A percentile compares a stretch with the other conserved stretches of the same genome.
phyloP scores from a whole-genome alignment of 2,329 filamentous ascomycete species.

The Rhynchosporium agropyri region DNA sequence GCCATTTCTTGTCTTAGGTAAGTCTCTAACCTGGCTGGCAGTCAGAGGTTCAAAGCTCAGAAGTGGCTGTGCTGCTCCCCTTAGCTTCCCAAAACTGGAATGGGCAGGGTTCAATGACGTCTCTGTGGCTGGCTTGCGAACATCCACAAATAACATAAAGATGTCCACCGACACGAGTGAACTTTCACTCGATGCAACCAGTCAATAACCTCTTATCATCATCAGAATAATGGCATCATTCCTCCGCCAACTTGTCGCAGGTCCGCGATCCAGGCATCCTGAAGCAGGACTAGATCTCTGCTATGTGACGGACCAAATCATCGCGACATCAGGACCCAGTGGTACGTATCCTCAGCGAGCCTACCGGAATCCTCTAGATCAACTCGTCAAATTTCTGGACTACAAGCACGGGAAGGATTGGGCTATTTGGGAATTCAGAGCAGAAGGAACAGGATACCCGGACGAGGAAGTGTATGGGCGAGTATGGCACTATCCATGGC shows the following conservation, averaged over 20 bases:
- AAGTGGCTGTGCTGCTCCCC: constrained; percentile 8
- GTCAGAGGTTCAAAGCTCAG: neutral
- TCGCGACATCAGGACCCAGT: constrained; percentile 78
- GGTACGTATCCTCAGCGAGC: constrained; percentile 87
- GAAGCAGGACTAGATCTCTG: constrained; percentile 92
- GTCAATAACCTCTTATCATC: neutral
- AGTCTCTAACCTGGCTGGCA: neutral
- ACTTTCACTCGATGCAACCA: neutral
- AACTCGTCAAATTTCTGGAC: constrained; percentile 86
- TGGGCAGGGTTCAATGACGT: constrained; percentile 15
- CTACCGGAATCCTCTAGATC: constrained; percentile 90
- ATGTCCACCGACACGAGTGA: neutral
- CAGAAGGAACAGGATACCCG: constrained; percentile 93
- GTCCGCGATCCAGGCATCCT: constrained; percentile 79
- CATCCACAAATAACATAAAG: neutral
- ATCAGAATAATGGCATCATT: constrained; percentile 65
- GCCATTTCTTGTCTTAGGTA: neutral
- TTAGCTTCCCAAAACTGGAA: neutral
- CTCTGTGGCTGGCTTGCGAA: constrained; percentile 12
- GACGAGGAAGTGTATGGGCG: constrained; percentile 85
- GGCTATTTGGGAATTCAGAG: constrained; percentile 98
- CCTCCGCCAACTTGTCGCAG: constrained; percentile 87
- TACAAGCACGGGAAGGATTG: constrained; percentile 79
- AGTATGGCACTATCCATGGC: constrained; percentile 92
- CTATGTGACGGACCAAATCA: constrained; percentile 84